Evolutionary conservation across 1,284 basidiomycete species (phyloP).

Genomic region (Rhodotorula sp.): DNA sequence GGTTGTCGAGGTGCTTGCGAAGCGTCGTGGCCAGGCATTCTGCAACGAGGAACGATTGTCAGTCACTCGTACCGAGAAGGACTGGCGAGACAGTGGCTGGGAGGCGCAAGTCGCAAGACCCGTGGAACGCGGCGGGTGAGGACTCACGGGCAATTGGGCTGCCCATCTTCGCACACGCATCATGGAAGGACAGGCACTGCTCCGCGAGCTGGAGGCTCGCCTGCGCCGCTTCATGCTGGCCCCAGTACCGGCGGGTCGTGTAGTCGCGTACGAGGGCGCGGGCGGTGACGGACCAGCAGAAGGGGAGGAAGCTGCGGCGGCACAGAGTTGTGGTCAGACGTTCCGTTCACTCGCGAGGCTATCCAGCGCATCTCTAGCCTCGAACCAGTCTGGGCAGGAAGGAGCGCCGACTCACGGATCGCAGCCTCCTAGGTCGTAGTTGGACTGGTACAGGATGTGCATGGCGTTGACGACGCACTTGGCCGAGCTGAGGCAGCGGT

Average conservation of each 20-base stretch:
- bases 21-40: constrained; percentile 13
- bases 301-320: constrained; percentile 23
- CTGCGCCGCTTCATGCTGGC: constrained; percentile 20
- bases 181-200: constrained; percentile 29
- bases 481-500: constrained; percentile 25
- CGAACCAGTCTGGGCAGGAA: no score
- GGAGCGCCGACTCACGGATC: constrained; percentile 27
- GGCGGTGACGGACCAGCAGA: constrained; percentile 34
- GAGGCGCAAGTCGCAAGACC: no score
- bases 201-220: constrained; percentile 21
- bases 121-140: no score
- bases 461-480: constrained; percentile 39
- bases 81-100: no score
- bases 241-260: constrained; percentile 29
- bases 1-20: constrained; percentile 19
- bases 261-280: constrained; percentile 37
- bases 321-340: no score
- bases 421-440: constrained; percentile 30
- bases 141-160: constrained; percentile 17
- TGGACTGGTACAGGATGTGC: constrained; percentile 26
- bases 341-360: neutral
- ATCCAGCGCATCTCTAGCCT: no score
- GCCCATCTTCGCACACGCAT: constrained; percentile 11
- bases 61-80: neutral
- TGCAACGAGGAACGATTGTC: neutral